Conservation (phyloP, 805 yeast species). For the Saccharomycopsis fodiens region DNA sequence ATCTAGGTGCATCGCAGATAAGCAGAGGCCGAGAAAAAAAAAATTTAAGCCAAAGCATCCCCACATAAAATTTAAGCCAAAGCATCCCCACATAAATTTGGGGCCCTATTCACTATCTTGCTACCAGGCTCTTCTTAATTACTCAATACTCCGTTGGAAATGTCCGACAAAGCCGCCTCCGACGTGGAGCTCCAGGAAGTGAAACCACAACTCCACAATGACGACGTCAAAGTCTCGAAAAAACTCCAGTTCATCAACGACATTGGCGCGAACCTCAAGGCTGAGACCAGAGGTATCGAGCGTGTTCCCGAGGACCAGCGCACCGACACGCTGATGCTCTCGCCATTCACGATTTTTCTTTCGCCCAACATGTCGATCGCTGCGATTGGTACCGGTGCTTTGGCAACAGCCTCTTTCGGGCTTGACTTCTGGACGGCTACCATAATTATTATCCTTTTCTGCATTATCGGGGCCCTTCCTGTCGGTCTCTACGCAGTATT, state of each 20-base stretch:
- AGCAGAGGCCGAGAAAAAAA: too few relatives aligned
- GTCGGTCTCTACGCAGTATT: slow-evolving; percentile 79
- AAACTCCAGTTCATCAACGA: slow-evolving; percentile 4
- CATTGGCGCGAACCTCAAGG: slow-evolving; percentile 21
- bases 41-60: too few relatives aligned
- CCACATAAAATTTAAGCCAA: too few relatives aligned
- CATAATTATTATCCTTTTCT: slow-evolving; percentile 64
- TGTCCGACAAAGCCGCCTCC: neutral
- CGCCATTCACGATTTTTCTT: slow-evolving; percentile 84
- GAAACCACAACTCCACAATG: neutral
- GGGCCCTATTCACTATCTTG: too few relatives aligned
- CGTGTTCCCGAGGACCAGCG: slow-evolving; percentile 74
- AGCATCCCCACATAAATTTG: too few relatives aligned
- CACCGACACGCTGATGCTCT: slow-evolving; percentile 53
- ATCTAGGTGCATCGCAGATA: too few relatives aligned
- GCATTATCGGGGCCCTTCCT: slow-evolving; percentile 60
- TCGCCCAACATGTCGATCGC: slow-evolving; percentile 87
- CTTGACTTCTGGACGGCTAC: slow-evolving; percentile 70
- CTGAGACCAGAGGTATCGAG: slow-evolving; percentile 74
- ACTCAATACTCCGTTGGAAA: too few relatives aligned
- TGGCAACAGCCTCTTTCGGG: slow-evolving; percentile 56
- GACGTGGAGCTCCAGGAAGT: neutral
- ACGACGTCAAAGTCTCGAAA: neutral
- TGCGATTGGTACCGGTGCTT: slow-evolving; percentile 69
- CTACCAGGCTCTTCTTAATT: too few relatives aligned